Percentiles rank a stretch among this genome's conserved stretches.
phyloP scores from a whole-genome alignment of 2,329 filamentous ascomycete species.

The Cladobotryum protrusum region DNA sequence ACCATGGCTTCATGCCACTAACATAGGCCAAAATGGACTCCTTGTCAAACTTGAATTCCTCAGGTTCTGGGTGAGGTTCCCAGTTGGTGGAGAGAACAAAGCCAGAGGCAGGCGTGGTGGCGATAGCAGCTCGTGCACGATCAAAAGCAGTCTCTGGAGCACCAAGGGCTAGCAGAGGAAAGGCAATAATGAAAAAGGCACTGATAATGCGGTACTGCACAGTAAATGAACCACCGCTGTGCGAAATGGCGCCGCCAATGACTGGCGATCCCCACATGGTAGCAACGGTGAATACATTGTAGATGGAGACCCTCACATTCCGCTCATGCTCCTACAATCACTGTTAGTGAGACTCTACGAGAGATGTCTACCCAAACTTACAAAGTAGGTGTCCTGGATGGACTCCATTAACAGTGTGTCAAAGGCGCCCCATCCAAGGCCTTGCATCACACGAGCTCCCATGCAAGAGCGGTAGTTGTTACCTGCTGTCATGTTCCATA shows the following conservation, averaged over 20 bases:
- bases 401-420: constrained; percentile 47
- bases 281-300: constrained; percentile 38
- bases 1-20: constrained; percentile 31
- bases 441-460: constrained; percentile 48
- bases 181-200: constrained; percentile 39
- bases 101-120: constrained; percentile 15
- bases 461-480: constrained; percentile 41
- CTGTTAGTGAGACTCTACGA: neutral
- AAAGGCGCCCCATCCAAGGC: constrained; percentile 53
- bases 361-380: constrained; percentile 24
- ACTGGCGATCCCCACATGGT: constrained; percentile 50
- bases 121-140: constrained; percentile 25
- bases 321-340: constrained; percentile 44
- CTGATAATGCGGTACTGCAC: constrained; percentile 48
- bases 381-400: constrained; percentile 53
- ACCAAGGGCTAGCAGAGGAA: constrained; percentile 42
- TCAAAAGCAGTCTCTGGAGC: constrained; percentile 49
- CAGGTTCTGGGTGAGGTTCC: constrained; percentile 19
- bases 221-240: constrained; percentile 33
- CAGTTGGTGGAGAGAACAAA: constrained; percentile 13
- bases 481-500: constrained; percentile 43
- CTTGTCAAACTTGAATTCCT: constrained; percentile 22
- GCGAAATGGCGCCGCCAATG: constrained; percentile 44
- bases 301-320: constrained; percentile 36
- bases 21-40: constrained; percentile 33